These are phyloP conservation scores for Penicillium turbatum DNA, from an alignment of 495 filamentous ascomycete genomes.

Conservation along the genomic window DNA sequence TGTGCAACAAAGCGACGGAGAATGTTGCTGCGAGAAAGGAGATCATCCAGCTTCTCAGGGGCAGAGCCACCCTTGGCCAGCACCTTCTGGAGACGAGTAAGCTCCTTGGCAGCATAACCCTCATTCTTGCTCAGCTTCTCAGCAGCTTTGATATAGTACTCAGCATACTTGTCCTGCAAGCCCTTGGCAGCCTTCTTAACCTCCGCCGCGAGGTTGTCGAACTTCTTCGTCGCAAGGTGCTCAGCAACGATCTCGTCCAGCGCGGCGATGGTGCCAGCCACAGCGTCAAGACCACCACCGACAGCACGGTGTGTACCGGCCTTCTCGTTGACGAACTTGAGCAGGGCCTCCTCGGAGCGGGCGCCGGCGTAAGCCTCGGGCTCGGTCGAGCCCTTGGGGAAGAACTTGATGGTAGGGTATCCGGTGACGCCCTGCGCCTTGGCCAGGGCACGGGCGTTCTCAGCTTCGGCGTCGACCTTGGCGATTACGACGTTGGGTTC, in stretches of 20 bases:
- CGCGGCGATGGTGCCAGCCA: slow-evolving; percentile 74
- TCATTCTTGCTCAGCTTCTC: slow-evolving; percentile 74
- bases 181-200: slow-evolving; percentile 63
- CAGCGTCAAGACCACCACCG: slow-evolving; percentile 75
- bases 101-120: slow-evolving; percentile 81
- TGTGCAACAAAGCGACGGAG: slow-evolving; percentile 66
- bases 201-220: slow-evolving; percentile 58
- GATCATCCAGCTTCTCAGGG: slow-evolving; percentile 82
- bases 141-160: slow-evolving; percentile 90
- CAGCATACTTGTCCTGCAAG: slow-evolving; percentile 76
- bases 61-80: slow-evolving; percentile 81
- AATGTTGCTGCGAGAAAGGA: slow-evolving; percentile 83
- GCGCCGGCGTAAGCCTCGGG: slow-evolving; percentile 69
- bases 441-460: slow-evolving; percentile 73
- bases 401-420: slow-evolving; percentile 98
- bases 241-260: slow-evolving; percentile 71
- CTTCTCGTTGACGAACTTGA: slow-evolving; percentile 83
- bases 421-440: slow-evolving; percentile 71
- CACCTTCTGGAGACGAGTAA: slow-evolving; percentile 72
- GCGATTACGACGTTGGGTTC: slow-evolving; percentile 79
- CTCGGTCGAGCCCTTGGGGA: slow-evolving; percentile 80
- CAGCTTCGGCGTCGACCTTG: slow-evolving; percentile 90
- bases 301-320: slow-evolving; percentile 79
- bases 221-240: slow-evolving; percentile 49
- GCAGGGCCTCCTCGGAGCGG: slow-evolving; percentile 70